Evolutionary conservation across 2,329 filamentous ascomycete genomes (phyloP).

Genomic region (Colletotrichum aenigma): DNA sequence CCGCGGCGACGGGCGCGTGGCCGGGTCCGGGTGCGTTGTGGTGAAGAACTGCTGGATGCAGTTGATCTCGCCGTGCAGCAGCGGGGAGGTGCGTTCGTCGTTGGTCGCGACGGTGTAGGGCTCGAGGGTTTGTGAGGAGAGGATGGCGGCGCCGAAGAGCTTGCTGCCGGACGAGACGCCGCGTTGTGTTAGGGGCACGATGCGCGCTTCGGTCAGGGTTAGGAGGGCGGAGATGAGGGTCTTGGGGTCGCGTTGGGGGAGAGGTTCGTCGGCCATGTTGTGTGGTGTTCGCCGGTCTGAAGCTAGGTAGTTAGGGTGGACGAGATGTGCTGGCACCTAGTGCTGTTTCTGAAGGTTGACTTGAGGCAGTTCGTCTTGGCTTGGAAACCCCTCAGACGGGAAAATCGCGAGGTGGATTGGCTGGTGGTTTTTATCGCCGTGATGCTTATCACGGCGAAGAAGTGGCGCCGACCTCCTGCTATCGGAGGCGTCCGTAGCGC

Average conservation of each 20-base stretch:
- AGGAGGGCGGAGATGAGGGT: slow-evolving; percentile 45
- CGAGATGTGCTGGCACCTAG: not conserved
- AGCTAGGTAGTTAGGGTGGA: not conserved
- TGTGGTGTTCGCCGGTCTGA: not conserved
- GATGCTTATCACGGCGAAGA: slow-evolving; percentile 15
- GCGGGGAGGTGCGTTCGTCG: slow-evolving; percentile 57
- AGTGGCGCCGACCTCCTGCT: slow-evolving; percentile 15
- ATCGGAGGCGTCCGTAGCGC: slow-evolving; percentile 21
- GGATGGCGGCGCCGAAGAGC: slow-evolving; percentile 61
- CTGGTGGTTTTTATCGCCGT: slow-evolving; percentile 7
- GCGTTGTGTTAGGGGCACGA: slow-evolving; percentile 54
- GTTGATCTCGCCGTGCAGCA: slow-evolving; percentile 65
- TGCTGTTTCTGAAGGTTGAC: not conserved
- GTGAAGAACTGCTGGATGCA: slow-evolving; percentile 64
- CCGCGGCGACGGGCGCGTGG: slow-evolving; percentile 39
- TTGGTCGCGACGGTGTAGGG: slow-evolving; percentile 58
- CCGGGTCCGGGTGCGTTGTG: slow-evolving; percentile 33
- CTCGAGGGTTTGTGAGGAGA: slow-evolving; percentile 43
- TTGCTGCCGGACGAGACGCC: slow-evolving; percentile 59
- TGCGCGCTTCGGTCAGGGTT: slow-evolving; percentile 44
- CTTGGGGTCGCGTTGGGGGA: slow-evolving; percentile 11
- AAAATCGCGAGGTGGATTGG: not conserved
- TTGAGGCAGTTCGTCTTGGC: not conserved
- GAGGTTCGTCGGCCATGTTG: slow-evolving; percentile 20
- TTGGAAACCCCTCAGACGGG: not conserved